These are phyloP conservation scores for Butyriboletus appendiculatus DNA, from an alignment of 1,284 basidiomycete genomes.

Conservation along the genomic window DNA sequence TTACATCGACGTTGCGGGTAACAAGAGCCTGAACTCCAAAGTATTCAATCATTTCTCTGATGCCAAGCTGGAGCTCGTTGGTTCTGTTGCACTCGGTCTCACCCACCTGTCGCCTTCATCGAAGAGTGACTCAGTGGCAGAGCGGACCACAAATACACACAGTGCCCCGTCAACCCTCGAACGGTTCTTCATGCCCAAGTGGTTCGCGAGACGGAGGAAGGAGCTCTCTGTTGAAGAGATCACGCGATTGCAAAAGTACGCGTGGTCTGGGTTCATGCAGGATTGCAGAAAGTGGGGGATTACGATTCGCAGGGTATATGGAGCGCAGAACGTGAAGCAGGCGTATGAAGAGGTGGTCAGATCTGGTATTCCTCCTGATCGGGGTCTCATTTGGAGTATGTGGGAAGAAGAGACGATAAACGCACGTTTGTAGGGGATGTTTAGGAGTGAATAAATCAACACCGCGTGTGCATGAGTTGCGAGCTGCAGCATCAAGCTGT, in stretches of 20 bases:
- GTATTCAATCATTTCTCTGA: conserved; percentile 43
- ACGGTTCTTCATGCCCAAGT: conserved; percentile 66
- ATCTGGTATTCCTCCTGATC: conserved; percentile 50
- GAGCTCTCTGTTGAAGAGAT: conserved; percentile 50
- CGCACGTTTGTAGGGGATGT: conserved; percentile 17
- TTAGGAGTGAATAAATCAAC: neutral
- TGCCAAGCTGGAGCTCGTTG: conserved; percentile 38
- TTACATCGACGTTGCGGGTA: conserved; percentile 66
- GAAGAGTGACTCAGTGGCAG: conserved; percentile 23
- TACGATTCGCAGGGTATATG: conserved; percentile 46
- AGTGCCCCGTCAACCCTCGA: conserved; percentile 36
- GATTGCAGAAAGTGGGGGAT: conserved; percentile 56
- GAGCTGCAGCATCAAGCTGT: neutral
- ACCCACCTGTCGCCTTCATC: conserved; percentile 53
- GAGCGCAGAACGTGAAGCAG: conserved; percentile 45
- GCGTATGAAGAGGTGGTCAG: conserved; percentile 48
- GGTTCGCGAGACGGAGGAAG: conserved; percentile 53
- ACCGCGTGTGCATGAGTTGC: neutral
- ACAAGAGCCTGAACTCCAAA: conserved; percentile 45
- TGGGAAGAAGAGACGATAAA: conserved; percentile 43
- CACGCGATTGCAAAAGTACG: conserved; percentile 46
- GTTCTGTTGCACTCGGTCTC: conserved; percentile 51
- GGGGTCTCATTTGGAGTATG: conserved; percentile 61
- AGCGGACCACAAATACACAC: conserved; percentile 40
- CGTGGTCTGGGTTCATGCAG: conserved; percentile 56